Percentiles rank a stretch among this genome's conserved stretches.
These are phyloP conservation scores for Colletotrichum echinochloae DNA, from an alignment of 2,329 filamentous ascomycete species.

Conservation along the genomic window DNA sequence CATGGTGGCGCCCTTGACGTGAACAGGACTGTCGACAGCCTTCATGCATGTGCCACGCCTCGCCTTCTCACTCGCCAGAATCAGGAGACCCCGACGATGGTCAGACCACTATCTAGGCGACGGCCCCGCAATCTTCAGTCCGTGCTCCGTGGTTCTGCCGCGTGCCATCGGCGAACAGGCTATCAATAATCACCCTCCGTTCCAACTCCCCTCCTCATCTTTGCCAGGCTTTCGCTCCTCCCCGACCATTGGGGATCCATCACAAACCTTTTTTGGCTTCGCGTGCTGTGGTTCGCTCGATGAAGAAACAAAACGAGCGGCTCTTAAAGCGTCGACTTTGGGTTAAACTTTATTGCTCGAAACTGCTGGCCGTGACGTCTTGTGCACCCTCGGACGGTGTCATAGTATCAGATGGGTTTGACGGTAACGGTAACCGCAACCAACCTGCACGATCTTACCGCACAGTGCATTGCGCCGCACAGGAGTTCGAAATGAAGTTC, in stretches of 20 bases:
- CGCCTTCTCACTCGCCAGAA: not conserved
- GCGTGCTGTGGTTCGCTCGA: not conserved
- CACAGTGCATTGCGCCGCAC: conserved; percentile 27
- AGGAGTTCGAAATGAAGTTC: conserved; percentile 19
- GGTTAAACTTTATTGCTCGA: conserved; percentile 30
- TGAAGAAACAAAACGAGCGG: conserved; percentile 10
- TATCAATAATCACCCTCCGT: not conserved
- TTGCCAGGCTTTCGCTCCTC: conserved; percentile 21
- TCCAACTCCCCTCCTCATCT: not conserved
- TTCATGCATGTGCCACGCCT: not conserved
- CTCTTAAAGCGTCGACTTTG: not conserved
- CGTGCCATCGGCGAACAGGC: conserved; percentile 22
- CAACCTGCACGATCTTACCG: conserved; percentile 28
- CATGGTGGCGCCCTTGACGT: not conserved
- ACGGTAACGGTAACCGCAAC: conserved; percentile 26
- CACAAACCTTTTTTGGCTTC: conserved; percentile 20
- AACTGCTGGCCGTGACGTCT: conserved; percentile 33
- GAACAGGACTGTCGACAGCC: not conserved
- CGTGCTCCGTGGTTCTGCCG: conserved; percentile 26
- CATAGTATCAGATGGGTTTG: conserved; percentile 39
- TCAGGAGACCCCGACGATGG: conserved; percentile 5
- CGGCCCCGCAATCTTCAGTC: conserved; percentile 13
- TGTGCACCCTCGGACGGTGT: conserved; percentile 30
- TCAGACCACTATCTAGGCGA: conserved; percentile 11
- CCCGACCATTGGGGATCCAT: conserved; percentile 25